Evolutionary conservation across 2,329 filamentous ascomycete species (phyloP).

Genomic region (Colletotrichum sansevieriae): DNA sequence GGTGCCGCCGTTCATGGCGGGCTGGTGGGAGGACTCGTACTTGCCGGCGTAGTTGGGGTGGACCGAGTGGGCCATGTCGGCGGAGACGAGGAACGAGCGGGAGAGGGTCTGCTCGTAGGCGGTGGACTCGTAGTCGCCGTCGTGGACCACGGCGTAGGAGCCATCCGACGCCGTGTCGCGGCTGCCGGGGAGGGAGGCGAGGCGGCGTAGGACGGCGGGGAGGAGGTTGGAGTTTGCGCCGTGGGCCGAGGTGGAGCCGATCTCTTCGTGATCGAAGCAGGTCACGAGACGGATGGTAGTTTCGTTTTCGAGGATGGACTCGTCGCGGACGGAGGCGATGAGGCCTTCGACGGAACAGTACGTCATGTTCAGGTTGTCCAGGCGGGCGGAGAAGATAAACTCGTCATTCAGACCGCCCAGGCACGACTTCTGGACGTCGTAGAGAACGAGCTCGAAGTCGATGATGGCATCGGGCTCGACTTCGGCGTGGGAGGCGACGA

Average conservation of each 20-base stretch:
- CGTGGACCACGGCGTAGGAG: conserved; percentile 70
- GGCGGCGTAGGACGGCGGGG: conserved; percentile 85
- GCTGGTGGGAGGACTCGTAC: conserved; percentile 91
- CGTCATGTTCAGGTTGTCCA: conserved; percentile 97
- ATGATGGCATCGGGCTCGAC: conserved; percentile 79
- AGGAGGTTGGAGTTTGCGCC: conserved; percentile 94
- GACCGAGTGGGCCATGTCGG: conserved; percentile 97
- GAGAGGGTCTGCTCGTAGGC: conserved; percentile 94
- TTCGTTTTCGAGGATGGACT: conserved; percentile 78
- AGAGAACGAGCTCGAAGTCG: conserved; percentile 97
- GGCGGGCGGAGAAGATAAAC: conserved; percentile 93
- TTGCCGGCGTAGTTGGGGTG: conserved; percentile 95
- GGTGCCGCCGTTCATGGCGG: conserved; percentile 95
- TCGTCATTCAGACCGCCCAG: conserved; percentile 93
- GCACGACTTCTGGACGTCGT: conserved; percentile 92
- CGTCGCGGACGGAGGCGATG: conserved; percentile 79
- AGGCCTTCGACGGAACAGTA: conserved; percentile 91
- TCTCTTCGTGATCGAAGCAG: conserved; percentile 98
- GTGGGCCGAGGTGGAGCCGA: conserved; percentile 92
- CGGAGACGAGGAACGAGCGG: conserved; percentile 92
- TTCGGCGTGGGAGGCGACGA: conserved; percentile 84
- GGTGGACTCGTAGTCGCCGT: conserved; percentile 73
- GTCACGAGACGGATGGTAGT: conserved; percentile 89
- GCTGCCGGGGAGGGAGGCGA: conserved; percentile 81
- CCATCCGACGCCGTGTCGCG: conserved; percentile 68